Evolutionary conservation across 306 rosid genomes (phyloP).

Genomic region (Alnus glutinosa): DNA sequence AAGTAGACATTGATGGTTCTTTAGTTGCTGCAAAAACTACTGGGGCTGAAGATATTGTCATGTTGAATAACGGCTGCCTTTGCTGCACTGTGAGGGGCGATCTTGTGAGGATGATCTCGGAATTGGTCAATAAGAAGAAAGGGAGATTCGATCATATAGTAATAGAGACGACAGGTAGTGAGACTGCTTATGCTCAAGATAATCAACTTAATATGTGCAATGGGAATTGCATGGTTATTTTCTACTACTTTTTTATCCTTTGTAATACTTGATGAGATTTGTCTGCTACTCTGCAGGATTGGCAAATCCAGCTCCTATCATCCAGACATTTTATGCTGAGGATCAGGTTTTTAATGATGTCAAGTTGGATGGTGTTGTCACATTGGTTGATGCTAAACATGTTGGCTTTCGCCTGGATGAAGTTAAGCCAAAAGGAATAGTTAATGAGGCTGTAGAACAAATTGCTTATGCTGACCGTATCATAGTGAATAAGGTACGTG

Average conservation of each 20-base stretch:
- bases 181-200: not conserved
- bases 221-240: not conserved
- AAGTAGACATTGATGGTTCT: slow-evolving; percentile 93
- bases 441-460: slow-evolving; percentile 89
- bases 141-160: slow-evolving; percentile 91
- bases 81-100: slow-evolving; percentile 99
- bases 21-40: slow-evolving; percentile 81
- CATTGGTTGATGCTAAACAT: slow-evolving; percentile 93
- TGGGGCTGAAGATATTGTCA: slow-evolving; percentile 91
- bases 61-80: slow-evolving; percentile 93
- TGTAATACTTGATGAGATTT: slow-evolving; percentile 7
- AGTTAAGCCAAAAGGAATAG: slow-evolving; percentile 84
- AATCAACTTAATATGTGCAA: not conserved
- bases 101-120: slow-evolving; percentile 87
- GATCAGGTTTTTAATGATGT: slow-evolving; percentile 75
- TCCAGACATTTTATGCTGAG: slow-evolving; percentile 95
- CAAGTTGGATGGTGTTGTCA: slow-evolving; percentile 96
- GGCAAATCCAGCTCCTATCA: slow-evolving; percentile 96
- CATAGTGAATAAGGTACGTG: slow-evolving; percentile 83
- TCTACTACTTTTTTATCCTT: not conserved
- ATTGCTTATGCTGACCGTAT: slow-evolving; percentile 97
- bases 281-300: slow-evolving; percentile 53
- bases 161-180: slow-evolving; percentile 82
- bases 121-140: slow-evolving; percentile 73
- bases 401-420: slow-evolving; percentile 79